Percentiles rank a stretch among this genome's conserved stretches.
Evolutionary conservation across 352 stramenopile species (phyloP).

Genomic region (Discostella stelligera): DNA sequence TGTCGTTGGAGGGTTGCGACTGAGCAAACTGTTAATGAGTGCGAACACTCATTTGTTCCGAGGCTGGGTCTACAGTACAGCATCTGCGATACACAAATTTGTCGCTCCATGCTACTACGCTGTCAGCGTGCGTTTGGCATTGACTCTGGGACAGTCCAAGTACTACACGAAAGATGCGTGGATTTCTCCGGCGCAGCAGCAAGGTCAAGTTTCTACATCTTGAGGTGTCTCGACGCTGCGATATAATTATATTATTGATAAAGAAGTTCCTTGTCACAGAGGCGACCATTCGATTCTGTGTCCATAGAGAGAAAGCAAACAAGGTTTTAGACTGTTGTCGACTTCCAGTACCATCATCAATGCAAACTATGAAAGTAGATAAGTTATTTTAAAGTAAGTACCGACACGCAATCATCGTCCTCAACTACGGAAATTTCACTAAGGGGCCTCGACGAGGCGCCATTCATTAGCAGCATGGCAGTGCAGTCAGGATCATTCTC

Average conservation of each 20-base stretch:
- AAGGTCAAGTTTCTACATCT: too few relatives aligned
- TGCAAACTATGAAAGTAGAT: neutral
- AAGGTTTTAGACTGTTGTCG: neutral
- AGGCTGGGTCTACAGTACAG: constrained; percentile 18
- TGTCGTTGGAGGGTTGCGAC: constrained; percentile 23
- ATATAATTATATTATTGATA: neutral
- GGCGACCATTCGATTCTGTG: too few relatives aligned
- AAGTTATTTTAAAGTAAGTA: neutral
- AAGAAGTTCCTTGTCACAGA: too few relatives aligned
- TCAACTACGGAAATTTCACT: constrained; percentile 5
- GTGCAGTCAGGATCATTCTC: neutral
- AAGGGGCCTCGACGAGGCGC: neutral
- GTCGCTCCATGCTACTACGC: constrained; percentile 39
- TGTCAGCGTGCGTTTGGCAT: constrained; percentile 14
- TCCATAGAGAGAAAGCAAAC: too few relatives aligned
- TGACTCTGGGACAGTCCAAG: constrained; percentile 23
- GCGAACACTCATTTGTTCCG: constrained; percentile 24
- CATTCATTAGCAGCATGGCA: neutral
- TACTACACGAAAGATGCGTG: constrained; percentile 38
- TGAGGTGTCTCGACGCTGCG: too few relatives aligned
- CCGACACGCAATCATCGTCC: constrained; percentile 17
- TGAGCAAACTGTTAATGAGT: constrained; percentile 31
- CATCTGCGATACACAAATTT: constrained; percentile 34
- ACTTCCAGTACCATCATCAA: neutral
- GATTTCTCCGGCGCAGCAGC: constrained; percentile 3